These are phyloP conservation scores for Clavispora carvajalis DNA, from an alignment of 805 yeast genomes.

Conservation along the genomic window DNA sequence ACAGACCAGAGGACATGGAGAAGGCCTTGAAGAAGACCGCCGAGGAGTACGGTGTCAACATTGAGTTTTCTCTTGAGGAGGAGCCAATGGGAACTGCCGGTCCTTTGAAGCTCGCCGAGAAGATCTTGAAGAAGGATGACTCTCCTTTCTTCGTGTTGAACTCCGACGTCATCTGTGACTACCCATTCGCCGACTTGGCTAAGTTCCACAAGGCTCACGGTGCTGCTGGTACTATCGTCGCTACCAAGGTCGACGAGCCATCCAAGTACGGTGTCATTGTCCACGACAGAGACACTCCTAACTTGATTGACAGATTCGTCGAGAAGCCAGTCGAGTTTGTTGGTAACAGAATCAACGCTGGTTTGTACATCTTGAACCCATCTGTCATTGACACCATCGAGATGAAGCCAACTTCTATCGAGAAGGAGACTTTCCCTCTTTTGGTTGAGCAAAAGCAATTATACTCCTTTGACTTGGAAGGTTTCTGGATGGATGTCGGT, in stretches of 20 bases:
- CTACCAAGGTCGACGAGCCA: constrained; percentile 99
- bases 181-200: constrained; percentile 91
- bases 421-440: constrained; percentile 98
- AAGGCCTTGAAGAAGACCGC: constrained; percentile 91
- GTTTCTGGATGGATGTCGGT: constrained; percentile 99
- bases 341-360: constrained; percentile 99
- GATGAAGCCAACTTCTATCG: constrained; percentile 97
- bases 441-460: constrained; percentile 84
- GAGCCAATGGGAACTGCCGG: constrained; percentile 99
- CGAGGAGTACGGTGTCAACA: constrained; percentile 86
- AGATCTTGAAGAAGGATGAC: constrained; percentile 87
- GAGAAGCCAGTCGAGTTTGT: constrained; percentile 99
- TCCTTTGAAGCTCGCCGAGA: constrained; percentile 95
- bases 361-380: constrained; percentile 97
- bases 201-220: constrained; percentile 94
- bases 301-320: constrained; percentile 96
- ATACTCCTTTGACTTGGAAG: constrained; percentile 96
- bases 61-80: constrained; percentile 96
- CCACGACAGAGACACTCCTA: constrained; percentile 90
- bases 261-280: constrained; percentile 99
- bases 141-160: constrained; percentile 96
- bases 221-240: constrained; percentile 97
- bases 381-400: constrained; percentile 94
- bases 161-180: constrained; percentile 98
- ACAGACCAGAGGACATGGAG: constrained; percentile 99